phyloP scores from a whole-genome alignment of 2,329 filamentous ascomycete species.

The Colletotrichum sp. region DNA sequence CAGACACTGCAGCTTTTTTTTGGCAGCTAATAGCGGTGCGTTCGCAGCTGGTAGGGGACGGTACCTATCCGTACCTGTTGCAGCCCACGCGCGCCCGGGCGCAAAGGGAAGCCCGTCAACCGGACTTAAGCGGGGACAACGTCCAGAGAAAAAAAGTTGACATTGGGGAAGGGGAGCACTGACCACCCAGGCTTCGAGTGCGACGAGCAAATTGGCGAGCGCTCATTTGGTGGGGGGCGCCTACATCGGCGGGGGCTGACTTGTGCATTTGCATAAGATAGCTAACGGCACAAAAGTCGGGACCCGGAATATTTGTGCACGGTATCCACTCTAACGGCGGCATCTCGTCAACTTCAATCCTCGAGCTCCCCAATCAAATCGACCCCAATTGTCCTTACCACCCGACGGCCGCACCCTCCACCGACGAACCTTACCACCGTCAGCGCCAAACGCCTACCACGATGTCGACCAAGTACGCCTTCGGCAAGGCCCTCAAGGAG shows the following conservation, averaged over 20 bases:
- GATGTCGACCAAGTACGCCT: conserved; percentile 91
- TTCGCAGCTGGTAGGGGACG: background rate
- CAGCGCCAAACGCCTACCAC: conserved; percentile 30
- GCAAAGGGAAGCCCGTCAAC: background rate
- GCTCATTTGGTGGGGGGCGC: background rate
- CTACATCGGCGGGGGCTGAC: background rate
- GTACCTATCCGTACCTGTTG: background rate
- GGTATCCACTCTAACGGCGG: background rate
- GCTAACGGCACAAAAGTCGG: background rate
- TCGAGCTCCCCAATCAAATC: conserved; percentile 14
- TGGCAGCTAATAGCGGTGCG: background rate
- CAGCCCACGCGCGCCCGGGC: background rate
- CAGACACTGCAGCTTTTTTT: conserved; percentile 6
- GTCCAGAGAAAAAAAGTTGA: background rate
- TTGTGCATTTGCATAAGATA: background rate
- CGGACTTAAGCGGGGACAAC: conserved; percentile 20
- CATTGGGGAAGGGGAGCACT: background rate
- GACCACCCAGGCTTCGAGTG: background rate
- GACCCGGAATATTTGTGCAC: background rate
- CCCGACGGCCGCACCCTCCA: background rate
- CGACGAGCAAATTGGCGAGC: background rate
- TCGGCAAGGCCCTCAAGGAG: conserved; percentile 88
- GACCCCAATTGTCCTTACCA: conserved; percentile 25
- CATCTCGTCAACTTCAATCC: conserved; percentile 20
- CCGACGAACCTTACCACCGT: background rate